A percentile compares a stretch with the other conserved stretches of the same genome.
These are phyloP conservation scores for Aquilaria malaccensis DNA, from an alignment of 345 rosid species.

Conservation along the genomic window DNA sequence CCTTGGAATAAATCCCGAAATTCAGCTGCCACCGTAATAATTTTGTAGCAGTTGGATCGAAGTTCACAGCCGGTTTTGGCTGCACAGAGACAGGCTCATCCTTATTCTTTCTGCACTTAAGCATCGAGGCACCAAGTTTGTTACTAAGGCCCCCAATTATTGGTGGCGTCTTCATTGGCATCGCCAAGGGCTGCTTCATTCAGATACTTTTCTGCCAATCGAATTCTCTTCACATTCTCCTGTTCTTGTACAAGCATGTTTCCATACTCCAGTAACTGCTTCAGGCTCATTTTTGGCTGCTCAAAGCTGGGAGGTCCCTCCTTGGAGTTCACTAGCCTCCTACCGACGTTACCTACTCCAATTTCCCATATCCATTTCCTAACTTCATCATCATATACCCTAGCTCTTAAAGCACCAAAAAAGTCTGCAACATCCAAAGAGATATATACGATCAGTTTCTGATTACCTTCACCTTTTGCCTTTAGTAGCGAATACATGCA, in stretches of 20 bases:
- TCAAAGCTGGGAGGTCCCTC: constrained; percentile 50
- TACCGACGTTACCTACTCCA: constrained; percentile 39
- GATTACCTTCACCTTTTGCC: too few relatives aligned
- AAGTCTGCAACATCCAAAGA: constrained; percentile 26
- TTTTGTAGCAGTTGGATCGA: too few relatives aligned
- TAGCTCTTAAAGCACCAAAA: constrained; percentile 48
- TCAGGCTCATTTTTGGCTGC: constrained; percentile 39
- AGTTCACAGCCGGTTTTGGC: too few relatives aligned
- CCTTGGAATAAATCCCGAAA: too few relatives aligned
- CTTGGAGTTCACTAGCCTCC: constrained; percentile 41
- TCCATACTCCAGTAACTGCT: constrained; percentile 40
- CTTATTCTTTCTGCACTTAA: too few relatives aligned
- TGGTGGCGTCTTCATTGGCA: constrained; percentile 14
- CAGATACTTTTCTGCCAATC: constrained; percentile 40
- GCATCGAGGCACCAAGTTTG: too few relatives aligned
- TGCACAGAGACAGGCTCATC: too few relatives aligned
- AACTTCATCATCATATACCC: constrained; percentile 57
- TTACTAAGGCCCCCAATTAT: too few relatives aligned
- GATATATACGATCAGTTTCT: not conserved
- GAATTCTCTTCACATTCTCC: constrained; percentile 54
- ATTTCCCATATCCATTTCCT: constrained; percentile 35
- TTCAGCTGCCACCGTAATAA: too few relatives aligned
- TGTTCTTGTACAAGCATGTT: constrained; percentile 49
- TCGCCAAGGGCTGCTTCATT: constrained; percentile 46
- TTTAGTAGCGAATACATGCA: not conserved